Evolutionary conservation across 495 filamentous ascomycete genomes (phyloP), one percentile per base, ranked within the genome.

Genomic region (Eremomyces bilateralis): DNA sequence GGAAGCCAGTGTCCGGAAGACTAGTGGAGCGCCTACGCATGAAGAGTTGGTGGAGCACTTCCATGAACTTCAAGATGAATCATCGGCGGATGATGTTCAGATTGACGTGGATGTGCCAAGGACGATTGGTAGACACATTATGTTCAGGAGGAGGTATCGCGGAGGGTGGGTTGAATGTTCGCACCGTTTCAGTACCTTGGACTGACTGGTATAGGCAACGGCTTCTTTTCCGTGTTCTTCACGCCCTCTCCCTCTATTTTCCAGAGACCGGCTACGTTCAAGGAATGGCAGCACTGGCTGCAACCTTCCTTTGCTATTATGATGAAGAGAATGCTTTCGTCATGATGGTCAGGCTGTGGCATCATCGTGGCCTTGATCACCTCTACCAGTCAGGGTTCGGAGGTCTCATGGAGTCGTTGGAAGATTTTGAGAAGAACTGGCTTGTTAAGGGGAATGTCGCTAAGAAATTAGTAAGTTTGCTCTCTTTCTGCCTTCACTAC

Each of bases 21-120:
- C 65, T 36, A 60, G 57, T 6, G 62, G 61, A 42, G 64, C 62
- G 22, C 63, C 68, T 2, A 60, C 67, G 1, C 80, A 92, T 33
- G 67, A 73, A 20, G 61, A 81, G 29, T 64, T 99, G 13, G 70
- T 77, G 21, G 59, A 62, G 21, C 39, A 40, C 15, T 56, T 73
- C 53, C 62, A 77, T 43, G 65, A 73, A 35, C 66, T 80, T 20
- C 69, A 81, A 36, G 61, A 73, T 5, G 53, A 72, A 29, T 67
- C 68, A 22, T 91, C 76, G 4, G 72, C 82, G 0, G 88, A 99
- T 48, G 88, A 99, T 49, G 75, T 85, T 4, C 88, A 99, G 49
- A 99, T 99, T 42, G 88, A 99, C 52, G 71, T 93, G 18, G 88
- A 99, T 48, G 85, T 99, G 27, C 88, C 88, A 0, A 71, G 88